phyloP scores from a whole-genome alignment of 2,329 filamentous ascomycete genomes.

The Aschersonia sp. region DNA sequence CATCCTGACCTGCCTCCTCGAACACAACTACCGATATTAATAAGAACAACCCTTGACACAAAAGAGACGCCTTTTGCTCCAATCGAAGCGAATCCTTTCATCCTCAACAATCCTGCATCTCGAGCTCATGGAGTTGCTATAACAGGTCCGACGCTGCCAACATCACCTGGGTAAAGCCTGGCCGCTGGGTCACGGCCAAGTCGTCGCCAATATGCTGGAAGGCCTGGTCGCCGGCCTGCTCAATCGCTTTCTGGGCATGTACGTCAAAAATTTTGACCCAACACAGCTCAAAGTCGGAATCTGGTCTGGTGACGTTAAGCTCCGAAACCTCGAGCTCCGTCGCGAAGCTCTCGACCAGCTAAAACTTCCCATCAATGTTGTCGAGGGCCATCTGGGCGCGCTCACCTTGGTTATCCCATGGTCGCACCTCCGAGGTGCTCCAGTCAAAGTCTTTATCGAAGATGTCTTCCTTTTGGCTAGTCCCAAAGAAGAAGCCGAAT shows the following conservation, averaged over 20 bases:
- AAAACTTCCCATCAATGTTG: conserved; percentile 88
- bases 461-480: conserved; percentile 94
- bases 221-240: conserved; percentile 91
- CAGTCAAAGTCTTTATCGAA: conserved; percentile 88
- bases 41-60: too few relatives aligned
- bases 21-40: too few relatives aligned
- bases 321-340: conserved; percentile 82
- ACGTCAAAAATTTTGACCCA: conserved; percentile 98
- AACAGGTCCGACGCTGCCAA: background rate
- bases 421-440: conserved; percentile 90
- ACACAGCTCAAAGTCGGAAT: conserved; percentile 97
- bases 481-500: conserved; percentile 88
- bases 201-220: conserved; percentile 70
- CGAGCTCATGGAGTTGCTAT: background rate
- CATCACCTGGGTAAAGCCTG: conserved; percentile 27
- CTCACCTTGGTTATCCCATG: conserved; percentile 90
- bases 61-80: background rate
- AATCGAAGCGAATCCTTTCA: background rate
- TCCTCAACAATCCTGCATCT: background rate
- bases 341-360: conserved; percentile 94
- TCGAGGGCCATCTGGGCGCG: conserved; percentile 85
- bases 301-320: conserved; percentile 96
- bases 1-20: too few relatives aligned
- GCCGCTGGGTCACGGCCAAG: conserved; percentile 55
- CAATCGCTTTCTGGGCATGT: conserved; percentile 99